Evolutionary conservation across 768 basidiomycete genomes (phyloP).

Genomic region (Collybiopsis luxurians): DNA sequence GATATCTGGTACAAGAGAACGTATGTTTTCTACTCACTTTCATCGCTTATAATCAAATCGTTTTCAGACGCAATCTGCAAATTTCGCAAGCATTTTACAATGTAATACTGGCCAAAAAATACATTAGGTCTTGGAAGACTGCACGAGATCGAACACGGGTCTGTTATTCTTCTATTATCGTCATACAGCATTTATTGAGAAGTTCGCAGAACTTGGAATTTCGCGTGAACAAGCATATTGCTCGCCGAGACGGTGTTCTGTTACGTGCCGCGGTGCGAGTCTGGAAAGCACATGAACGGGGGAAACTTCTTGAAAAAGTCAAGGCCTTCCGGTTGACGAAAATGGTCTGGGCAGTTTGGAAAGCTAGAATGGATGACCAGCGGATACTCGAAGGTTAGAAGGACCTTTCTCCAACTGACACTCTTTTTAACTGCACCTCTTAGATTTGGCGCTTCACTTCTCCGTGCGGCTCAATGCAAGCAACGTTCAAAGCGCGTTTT

Average conservation of each 20-base stretch:
- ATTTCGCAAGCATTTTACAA: slow-evolving; percentile 43
- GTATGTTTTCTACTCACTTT: slow-evolving; percentile 27
- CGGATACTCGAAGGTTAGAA: slow-evolving; percentile 44
- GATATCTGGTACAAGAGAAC: slow-evolving; percentile 54
- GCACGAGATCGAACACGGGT: slow-evolving; percentile 50
- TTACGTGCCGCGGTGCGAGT: slow-evolving; percentile 57
- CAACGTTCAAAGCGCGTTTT: slow-evolving; percentile 31
- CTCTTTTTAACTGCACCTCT: slow-evolving; percentile 7
- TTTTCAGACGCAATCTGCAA: slow-evolving; percentile 40
- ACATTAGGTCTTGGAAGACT: slow-evolving; percentile 55
- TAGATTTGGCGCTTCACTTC: slow-evolving; percentile 53
- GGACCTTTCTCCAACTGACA: neutral
- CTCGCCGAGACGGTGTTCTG: slow-evolving; percentile 56
- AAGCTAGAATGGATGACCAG: slow-evolving; percentile 35
- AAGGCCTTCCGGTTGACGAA: slow-evolving; percentile 43
- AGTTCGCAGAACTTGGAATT: slow-evolving; percentile 46
- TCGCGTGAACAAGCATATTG: slow-evolving; percentile 54
- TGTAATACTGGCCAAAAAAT: slow-evolving; percentile 38
- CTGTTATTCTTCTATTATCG: slow-evolving; percentile 18
- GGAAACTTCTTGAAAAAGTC: slow-evolving; percentile 53
- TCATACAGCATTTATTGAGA: neutral
- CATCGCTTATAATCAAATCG: neutral
- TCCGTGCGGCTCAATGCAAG: slow-evolving; percentile 41
- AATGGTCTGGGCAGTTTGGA: slow-evolving; percentile 51
- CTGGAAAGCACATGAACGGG: slow-evolving; percentile 69